Conservation (phyloP, 2,329 filamentous ascomycete genomes). For the Ramularia endophylla region DNA sequence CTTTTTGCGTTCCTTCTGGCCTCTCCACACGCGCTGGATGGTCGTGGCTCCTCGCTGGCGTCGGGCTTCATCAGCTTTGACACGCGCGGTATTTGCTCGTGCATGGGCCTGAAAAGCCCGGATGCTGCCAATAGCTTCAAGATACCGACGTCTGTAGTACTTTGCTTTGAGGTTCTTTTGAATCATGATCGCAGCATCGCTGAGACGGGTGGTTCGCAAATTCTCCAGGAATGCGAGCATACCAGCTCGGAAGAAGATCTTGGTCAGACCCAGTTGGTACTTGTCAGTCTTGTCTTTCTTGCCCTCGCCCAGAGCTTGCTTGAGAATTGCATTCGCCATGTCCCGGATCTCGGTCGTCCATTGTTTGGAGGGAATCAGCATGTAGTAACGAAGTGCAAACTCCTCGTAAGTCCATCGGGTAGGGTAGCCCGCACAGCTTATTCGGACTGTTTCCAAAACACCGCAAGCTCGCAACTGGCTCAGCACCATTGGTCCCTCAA, state of each 20-base stretch:
- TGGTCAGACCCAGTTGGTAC: slow-evolving; percentile 94
- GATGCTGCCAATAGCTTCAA: slow-evolving; percentile 78
- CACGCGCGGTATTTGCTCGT: slow-evolving; percentile 72
- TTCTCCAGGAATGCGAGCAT: slow-evolving; percentile 99
- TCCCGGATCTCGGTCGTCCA: slow-evolving; percentile 93
- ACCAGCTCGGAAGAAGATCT: slow-evolving; percentile 98
- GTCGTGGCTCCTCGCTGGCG: slow-evolving; percentile 82
- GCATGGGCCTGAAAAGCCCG: slow-evolving; percentile 71
- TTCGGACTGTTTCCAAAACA: slow-evolving; percentile 96
- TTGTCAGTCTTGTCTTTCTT: slow-evolving; percentile 71
- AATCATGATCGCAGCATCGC: slow-evolving; percentile 93
- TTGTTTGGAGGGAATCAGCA: slow-evolving; percentile 81
- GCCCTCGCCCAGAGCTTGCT: slow-evolving; percentile 68
- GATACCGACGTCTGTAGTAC: slow-evolving; percentile 87
- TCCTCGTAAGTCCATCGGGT: slow-evolving; percentile 99
- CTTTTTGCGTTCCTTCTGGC: slow-evolving; percentile 77
- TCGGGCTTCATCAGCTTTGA: slow-evolving; percentile 71
- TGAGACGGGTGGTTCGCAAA: slow-evolving; percentile 79
- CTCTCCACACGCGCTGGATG: slow-evolving; percentile 93
- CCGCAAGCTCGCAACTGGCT: slow-evolving; percentile 96
- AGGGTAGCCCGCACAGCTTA: slow-evolving; percentile 94
- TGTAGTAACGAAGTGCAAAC: slow-evolving; percentile 96
- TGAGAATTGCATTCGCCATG: slow-evolving; percentile 90
- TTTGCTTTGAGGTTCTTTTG: slow-evolving; percentile 97
- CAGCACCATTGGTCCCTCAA: slow-evolving; percentile 97